These are phyloP conservation scores for Gaeumannomyces tritici DNA, from an alignment of 2,329 filamentous ascomycete genomes.

Conservation along the genomic window DNA sequence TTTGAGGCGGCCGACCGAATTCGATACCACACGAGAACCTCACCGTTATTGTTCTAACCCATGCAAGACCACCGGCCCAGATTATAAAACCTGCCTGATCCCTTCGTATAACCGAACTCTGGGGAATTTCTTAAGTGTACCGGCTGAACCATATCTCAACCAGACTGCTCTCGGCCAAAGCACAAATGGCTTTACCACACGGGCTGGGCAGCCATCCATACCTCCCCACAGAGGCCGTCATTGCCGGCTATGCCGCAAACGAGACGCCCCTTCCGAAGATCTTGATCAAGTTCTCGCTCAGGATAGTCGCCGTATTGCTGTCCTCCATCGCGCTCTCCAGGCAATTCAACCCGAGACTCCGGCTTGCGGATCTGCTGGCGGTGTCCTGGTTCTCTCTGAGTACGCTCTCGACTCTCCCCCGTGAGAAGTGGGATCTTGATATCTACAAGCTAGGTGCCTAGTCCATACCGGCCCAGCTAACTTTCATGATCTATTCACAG, in stretches of 20 bases:
- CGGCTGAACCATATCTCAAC: background rate
- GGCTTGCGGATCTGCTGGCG: conserved; percentile 29
- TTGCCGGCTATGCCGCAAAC: conserved; percentile 38
- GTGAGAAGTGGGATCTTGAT: background rate
- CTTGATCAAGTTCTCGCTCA: conserved; percentile 24
- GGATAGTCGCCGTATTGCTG: conserved; percentile 26
- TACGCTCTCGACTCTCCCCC: conserved; percentile 18
- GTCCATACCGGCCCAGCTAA: background rate
- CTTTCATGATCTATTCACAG: conserved; percentile 21
- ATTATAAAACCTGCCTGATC: background rate
- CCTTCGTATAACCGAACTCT: background rate
- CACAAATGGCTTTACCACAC: background rate
- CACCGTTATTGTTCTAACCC: background rate
- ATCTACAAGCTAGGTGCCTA: background rate
- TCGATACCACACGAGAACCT: background rate
- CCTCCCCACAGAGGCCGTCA: conserved; percentile 30
- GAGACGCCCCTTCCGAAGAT: conserved; percentile 26
- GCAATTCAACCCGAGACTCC: conserved; percentile 20
- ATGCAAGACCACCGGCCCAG: too few relatives aligned
- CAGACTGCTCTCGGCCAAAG: conserved; percentile 19
- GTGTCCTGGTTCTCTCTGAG: conserved; percentile 47
- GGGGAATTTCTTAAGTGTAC: background rate
- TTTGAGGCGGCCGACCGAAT: background rate
- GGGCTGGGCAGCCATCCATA: conserved; percentile 34
- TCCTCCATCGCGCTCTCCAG: conserved; percentile 20